Evolutionary conservation across 768 basidiomycete species (phyloP).

Genomic region (Serpula lacrymans): DNA sequence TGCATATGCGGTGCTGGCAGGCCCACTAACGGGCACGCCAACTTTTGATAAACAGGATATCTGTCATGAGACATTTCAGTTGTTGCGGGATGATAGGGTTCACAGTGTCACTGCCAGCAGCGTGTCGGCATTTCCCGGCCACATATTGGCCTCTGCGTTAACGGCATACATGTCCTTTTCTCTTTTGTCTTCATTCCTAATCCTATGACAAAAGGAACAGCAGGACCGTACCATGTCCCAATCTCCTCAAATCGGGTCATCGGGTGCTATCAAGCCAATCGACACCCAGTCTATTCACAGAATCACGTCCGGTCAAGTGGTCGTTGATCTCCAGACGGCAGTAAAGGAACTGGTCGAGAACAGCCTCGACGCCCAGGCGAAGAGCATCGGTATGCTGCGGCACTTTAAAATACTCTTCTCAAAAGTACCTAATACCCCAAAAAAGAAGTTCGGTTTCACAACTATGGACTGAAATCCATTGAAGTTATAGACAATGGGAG

Average conservation of each 20-base stretch:
- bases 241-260: neutral
- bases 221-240: slow-evolving; percentile 2
- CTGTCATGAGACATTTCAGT: too few relatives aligned
- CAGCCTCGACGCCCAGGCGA: slow-evolving; percentile 89
- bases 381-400: slow-evolving; percentile 63
- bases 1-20: too few relatives aligned
- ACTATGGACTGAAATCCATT: slow-evolving; percentile 76
- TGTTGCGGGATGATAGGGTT: too few relatives aligned
- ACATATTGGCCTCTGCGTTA: too few relatives aligned
- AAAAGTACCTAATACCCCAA: slow-evolving; percentile 1
- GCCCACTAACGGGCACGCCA: too few relatives aligned
- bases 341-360: slow-evolving; percentile 98
- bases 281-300: slow-evolving; percentile 77
- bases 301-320: slow-evolving; percentile 94
- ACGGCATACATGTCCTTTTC: neutral
- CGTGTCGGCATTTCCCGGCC: too few relatives aligned
- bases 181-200: neutral
- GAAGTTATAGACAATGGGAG: slow-evolving; percentile 93
- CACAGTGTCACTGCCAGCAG: too few relatives aligned
- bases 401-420: neutral
- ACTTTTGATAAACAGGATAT: too few relatives aligned
- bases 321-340: slow-evolving; percentile 88
- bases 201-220: neutral
- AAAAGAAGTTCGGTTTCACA: slow-evolving; percentile 85
- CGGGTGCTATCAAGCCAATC: slow-evolving; percentile 49